Evolutionary conservation across 2,329 filamentous ascomycete species (phyloP), one percentile per base, ranked within the genome.

Genomic region (Ilyonectria mors-panacis): DNA sequence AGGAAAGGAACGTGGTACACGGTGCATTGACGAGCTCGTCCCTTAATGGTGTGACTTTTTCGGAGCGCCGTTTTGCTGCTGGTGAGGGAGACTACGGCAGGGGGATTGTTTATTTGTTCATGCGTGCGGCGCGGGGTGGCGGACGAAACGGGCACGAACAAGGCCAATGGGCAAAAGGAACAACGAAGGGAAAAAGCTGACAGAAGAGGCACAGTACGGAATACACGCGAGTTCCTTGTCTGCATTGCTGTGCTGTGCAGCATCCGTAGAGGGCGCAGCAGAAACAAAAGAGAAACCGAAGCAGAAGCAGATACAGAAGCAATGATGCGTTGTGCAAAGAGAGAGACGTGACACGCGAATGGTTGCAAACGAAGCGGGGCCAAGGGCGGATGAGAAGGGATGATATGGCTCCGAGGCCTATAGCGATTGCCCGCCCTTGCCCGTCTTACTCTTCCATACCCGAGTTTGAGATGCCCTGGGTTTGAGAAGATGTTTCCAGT

Each of bases 11-110:
- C 47, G 61, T 58, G n/a, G 57, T 58, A 66, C 47, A 66, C 63
- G n/a, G 63, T 66, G 63, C 63, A 66, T 66, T 66, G 58, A 62
- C 42, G 58, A 26, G 35, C 51, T 21, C 56, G 17, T 53, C 30
- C n/a, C 19, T 39, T 21, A 26, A 23, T 12, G n/a, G 48, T 10
- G 15, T 12, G 17, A 12, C 26, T 6, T 28, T 28, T 51, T 33
- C 28, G 28, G 3, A 33, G 48, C 26, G 50, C 17, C 13, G 28
- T 19, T 53, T 35, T 35, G 50, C n/a, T 21, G 21, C 10, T 35
- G 47, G 13, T 30, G 50, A 35, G 30, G 50, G 17, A 53, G 50
- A 21, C n/a, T 53, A 35, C 30, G n/a, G 19, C 30, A 35, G 30
- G 28, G 26, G n/a, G 15, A 42, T 17, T 17, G 2, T 42, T n/a